A percentile compares a stretch with the other conserved stretches of the same genome.
These are phyloP conservation scores for Trametes coccinea DNA, from an alignment of 768 basidiomycete genomes.

Conservation along the genomic window DNA sequence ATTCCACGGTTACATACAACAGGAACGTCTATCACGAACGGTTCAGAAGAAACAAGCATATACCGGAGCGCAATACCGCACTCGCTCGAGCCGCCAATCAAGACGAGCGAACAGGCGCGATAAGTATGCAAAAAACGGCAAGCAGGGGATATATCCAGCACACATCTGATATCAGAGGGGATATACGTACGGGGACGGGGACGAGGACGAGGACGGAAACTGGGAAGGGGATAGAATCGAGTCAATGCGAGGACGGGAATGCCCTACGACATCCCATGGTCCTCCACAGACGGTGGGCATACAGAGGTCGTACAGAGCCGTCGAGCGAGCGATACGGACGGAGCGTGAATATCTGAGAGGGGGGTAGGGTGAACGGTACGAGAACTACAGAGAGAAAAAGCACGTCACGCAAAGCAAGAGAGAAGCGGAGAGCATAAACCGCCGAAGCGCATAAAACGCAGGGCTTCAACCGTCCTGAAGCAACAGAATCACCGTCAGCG, in stretches of 20 bases:
- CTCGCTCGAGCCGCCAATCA: background rate
- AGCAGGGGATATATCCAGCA: conserved; percentile 3
- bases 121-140: background rate
- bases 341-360: conserved; percentile 1
- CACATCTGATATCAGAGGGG: background rate
- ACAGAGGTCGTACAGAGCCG: background rate
- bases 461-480: conserved; percentile 4
- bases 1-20: conserved; percentile 20
- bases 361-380: background rate
- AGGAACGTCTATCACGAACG: background rate
- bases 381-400: too few species aligned
- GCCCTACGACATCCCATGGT: conserved; percentile 27
- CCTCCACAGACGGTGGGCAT: background rate
- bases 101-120: background rate
- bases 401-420: too few species aligned
- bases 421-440: background rate
- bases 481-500: conserved; percentile 13
- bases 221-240: background rate
- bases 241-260: conserved; percentile 2
- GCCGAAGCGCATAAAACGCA: background rate
- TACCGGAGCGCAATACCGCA: conserved; percentile 1
- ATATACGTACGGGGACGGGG: background rate
- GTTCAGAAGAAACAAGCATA: background rate
- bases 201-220: background rate
- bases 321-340: background rate